phyloP scores from a whole-genome alignment of 2,329 filamentous ascomycete genomes.

The Cryoendolithus antarcticus region DNA sequence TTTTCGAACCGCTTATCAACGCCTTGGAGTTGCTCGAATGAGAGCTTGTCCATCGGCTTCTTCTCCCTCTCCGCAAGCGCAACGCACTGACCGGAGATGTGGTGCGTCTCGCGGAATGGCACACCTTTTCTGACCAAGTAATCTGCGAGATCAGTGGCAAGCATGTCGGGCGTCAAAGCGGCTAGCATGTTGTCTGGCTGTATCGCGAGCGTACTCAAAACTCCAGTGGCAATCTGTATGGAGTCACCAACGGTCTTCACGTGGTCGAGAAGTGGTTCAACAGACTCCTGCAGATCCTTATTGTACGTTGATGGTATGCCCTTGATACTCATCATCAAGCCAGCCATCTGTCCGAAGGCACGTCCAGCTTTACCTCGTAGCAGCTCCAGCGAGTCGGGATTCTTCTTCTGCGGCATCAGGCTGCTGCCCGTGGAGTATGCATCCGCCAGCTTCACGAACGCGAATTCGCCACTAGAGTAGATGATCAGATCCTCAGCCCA shows the following conservation, averaged over 20 bases:
- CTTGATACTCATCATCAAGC: conserved; percentile 64
- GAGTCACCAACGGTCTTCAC: conserved; percentile 73
- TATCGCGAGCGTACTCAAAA: conserved; percentile 59
- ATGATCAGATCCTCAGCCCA: conserved; percentile 82
- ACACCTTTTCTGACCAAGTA: conserved; percentile 54
- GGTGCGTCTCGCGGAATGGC: conserved; percentile 69
- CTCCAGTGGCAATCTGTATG: conserved; percentile 69
- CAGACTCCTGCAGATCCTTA: conserved; percentile 82
- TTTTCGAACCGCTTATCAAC: conserved; percentile 59
- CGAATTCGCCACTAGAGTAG: conserved; percentile 65
- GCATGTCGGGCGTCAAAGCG: conserved; percentile 70
- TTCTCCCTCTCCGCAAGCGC: conserved; percentile 56
- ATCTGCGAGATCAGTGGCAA: conserved; percentile 59
- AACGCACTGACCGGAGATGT: conserved; percentile 62
- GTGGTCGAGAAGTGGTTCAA: conserved; percentile 66
- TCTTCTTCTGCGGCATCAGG: conserved; percentile 79
- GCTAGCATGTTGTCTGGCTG: conserved; percentile 65
- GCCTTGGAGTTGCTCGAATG: conserved; percentile 51
- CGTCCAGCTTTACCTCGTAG: conserved; percentile 67
- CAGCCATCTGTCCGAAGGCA: conserved; percentile 70
- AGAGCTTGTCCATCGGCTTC: conserved; percentile 58
- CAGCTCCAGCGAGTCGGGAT: conserved; percentile 61
- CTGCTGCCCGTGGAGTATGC: conserved; percentile 67
- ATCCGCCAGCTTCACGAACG: conserved; percentile 65
- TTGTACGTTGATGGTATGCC: conserved; percentile 75